Base-by-base conservation (phyloP, 345 rosid genomes). In the Conringia planisiliqua region DNA sequence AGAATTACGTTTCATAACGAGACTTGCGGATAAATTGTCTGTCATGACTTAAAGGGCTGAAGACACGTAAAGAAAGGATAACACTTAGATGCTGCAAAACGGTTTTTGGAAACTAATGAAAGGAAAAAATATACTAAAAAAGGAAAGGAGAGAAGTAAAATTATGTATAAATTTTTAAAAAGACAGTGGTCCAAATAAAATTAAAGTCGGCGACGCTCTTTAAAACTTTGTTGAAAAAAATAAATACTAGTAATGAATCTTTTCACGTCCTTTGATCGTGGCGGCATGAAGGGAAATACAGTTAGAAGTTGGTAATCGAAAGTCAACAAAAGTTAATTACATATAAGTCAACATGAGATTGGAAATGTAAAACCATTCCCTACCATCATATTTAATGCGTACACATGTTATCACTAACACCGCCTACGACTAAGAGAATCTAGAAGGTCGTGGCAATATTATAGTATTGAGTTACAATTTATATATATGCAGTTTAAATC, bases 291-390 rank as follows among this genome's bases (percentile, higher is more conserved):
- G 18, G 81, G 68, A 71, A 77, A 71, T 72, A 6, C 39, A 30
- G 81, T 71, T 78, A 40, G 81, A 78, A 58, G 81, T 78, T 71
- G 17, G 77, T 71, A 68, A 42, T 26, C n/a, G 17, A 5, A 68
- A 75, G 74, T 75, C 74, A 75, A 68, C 61, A 68, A 14, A 52
- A 8, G 2, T 75, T 20, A 75, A 61, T 68, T 6, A 68, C 56
- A 52, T 4, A 50, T 47, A 57, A 70, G 72, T 70, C 67, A 39
- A 71, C 10, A 78, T 50, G 47, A 59, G 52, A 71, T 66, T 59
- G 81, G 73, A 71, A 71, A 66, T 29, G 57, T 78, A 66, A 54
- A 27, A 78, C 58, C 58, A n/a, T 55, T 35, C 48, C 8, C 35
- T 54, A n/a, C n/a, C n/a, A 35, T 55, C 80, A 35, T 33, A 76